Conservation (phyloP, 352 stramenopile genomes). For the Blastocystis hominis region DNA sequence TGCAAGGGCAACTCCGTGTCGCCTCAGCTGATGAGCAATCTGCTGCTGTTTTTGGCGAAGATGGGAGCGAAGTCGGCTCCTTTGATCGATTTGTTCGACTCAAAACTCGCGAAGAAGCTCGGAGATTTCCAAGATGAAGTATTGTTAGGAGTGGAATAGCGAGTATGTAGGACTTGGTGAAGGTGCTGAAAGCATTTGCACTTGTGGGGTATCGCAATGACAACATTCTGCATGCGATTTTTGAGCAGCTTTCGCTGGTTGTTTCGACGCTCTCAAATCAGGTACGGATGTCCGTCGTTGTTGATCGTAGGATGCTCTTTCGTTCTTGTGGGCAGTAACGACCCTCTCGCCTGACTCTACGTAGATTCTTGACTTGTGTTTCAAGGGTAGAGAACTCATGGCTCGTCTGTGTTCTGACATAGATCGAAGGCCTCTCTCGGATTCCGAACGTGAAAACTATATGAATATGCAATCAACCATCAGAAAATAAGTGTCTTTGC, state of each 20-base stretch:
- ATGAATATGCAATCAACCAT: not conserved
- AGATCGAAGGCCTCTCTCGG: not conserved
- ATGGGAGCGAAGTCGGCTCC: not conserved
- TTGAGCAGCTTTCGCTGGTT: constrained; percentile 1
- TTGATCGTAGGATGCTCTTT: not conserved
- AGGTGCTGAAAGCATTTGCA: constrained; percentile 9
- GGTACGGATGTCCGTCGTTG: not conserved
- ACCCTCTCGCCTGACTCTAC: not conserved
- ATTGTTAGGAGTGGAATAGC: not conserved
- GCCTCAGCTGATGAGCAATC: not conserved
- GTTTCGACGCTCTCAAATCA: not conserved
- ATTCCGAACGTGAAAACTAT: not conserved
- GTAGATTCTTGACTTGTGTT: not conserved
- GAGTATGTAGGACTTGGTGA: not conserved
- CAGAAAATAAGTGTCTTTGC: not conserved
- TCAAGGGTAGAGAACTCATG: not conserved
- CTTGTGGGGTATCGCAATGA: not conserved
- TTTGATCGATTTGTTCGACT: not conserved
- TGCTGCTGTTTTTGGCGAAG: not conserved
- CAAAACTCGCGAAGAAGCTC: not conserved
- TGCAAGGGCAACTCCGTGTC: not conserved
- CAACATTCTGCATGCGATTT: not conserved
- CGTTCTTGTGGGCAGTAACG: constrained; percentile 16
- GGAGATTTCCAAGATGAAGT: constrained; percentile 3
- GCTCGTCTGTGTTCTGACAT: not conserved